Evolutionary conservation across 2,329 filamentous ascomycete species (phyloP), one percentile per base, ranked within the genome.

Genomic region (Aspergillus quadricinctus): DNA sequence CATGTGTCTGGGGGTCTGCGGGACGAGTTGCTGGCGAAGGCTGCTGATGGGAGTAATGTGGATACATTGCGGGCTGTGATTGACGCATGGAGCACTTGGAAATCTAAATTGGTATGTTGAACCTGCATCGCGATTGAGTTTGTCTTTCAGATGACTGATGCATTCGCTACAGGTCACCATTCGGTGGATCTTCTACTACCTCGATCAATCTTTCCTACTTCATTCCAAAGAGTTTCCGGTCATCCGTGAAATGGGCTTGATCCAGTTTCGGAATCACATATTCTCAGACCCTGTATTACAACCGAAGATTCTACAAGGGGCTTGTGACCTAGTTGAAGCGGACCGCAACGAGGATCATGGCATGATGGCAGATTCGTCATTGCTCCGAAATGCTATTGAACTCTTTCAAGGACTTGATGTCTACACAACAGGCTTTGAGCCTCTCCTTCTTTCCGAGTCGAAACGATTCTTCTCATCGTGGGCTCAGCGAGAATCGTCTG

Each of bases 101-200:
- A 87, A 64, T 78, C 81, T 43, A 88, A 94, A 72, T 80, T 91
- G 75, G 88, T 90, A 79, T 63, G 83, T 72, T 8, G 11, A 35
- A 40, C 11, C 31, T 21, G 3, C 23, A 11, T 28, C 9, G 9
- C 11, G 29, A 35, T 25, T 59, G 53, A 57, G 48, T 28, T 17
- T 10, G n/a, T 11, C 11, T 50, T 14, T 23, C 31, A 4, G 25
- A 56, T 8, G 7, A 19, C 19, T 52, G 49, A 25, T 55, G 17
- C 52, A 50, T 19, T 9, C 41, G 25, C 25, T 6, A 50, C 64
- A 92, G 86, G 83, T 86, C 62, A 86, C 87, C 14, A 84, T 99
- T 52, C 85, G 92, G 50, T 93, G 89, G 61, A 88, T 95, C 41
- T 97, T 97, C 75, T 96, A 92, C 76, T 99, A 92, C 68, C 82